Conservation (phyloP, 805 yeast species). For the Teunomyces kruisii region DNA sequence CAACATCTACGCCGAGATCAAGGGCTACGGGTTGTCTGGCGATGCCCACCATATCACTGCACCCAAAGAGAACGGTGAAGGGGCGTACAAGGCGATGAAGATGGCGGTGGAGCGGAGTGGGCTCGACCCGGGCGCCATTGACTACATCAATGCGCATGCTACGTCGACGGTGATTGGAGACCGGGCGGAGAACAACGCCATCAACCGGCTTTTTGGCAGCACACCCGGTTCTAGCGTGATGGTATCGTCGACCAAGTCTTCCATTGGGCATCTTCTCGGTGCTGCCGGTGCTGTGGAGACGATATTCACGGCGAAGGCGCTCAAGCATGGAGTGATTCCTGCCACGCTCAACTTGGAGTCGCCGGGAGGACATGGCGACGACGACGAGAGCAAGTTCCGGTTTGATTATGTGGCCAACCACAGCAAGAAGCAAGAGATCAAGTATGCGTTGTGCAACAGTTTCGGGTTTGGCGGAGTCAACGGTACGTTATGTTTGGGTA, state of each 20-base stretch:
- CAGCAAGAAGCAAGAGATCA: constrained; percentile 40
- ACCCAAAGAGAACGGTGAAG: constrained; percentile 78
- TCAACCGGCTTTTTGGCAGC: constrained; percentile 47
- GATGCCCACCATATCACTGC: constrained; percentile 95
- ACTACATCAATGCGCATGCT: constrained; percentile 93
- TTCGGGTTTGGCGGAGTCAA: constrained; percentile 99
- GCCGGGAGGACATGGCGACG: constrained; percentile 49
- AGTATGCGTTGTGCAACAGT: constrained; percentile 77
- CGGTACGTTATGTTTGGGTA: constrained; percentile 59
- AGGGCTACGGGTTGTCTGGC: constrained; percentile 88
- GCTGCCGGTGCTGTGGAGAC: constrained; percentile 97
- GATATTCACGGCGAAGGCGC: constrained; percentile 70
- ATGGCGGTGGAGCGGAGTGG: constrained; percentile 63
- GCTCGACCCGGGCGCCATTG: constrained; percentile 50
- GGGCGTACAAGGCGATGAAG: constrained; percentile 81
- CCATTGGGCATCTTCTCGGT: constrained; percentile 91
- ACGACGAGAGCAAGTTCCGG: constrained; percentile 42
- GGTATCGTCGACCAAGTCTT: constrained; percentile 84
- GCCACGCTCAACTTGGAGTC: constrained; percentile 74
- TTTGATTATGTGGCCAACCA: constrained; percentile 57
- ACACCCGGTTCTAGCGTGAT: constrained; percentile 30
- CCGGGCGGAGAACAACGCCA: constrained; percentile 79
- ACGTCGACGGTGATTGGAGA: constrained; percentile 92
- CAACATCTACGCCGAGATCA: constrained; percentile 73
- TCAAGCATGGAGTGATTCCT: constrained; percentile 60